Conservation (phyloP, 495 filamentous ascomycete species). For the Penicillium diatomitis region DNA sequence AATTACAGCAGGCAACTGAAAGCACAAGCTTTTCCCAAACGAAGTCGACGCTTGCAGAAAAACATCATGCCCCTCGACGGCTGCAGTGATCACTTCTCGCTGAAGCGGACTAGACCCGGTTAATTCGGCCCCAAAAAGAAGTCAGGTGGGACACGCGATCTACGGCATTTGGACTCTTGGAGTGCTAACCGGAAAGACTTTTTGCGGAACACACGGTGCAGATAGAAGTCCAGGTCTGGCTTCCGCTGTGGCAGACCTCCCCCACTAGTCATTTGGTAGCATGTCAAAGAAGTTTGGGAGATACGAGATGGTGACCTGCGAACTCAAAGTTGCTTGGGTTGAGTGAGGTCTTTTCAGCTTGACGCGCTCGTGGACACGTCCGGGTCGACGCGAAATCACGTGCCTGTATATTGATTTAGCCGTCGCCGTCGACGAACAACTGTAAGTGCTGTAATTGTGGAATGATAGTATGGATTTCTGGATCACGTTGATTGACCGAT, state of each 20-base stretch:
- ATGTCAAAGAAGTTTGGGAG: slow-evolving; percentile 8
- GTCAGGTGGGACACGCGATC: slow-evolving; percentile 7
- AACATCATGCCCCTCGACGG: slow-evolving; percentile 78
- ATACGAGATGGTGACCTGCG: background rate
- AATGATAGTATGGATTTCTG: no score
- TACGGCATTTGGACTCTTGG: background rate
- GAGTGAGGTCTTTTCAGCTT: background rate
- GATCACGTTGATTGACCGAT: no score
- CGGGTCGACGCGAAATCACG: background rate
- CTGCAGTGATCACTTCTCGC: slow-evolving; percentile 74
- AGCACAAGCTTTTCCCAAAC: slow-evolving; percentile 92
- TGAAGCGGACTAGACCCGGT: slow-evolving; percentile 58
- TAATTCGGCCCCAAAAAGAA: no score
- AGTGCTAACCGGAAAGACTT: slow-evolving; percentile 52
- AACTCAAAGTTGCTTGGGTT: background rate
- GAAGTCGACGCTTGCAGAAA: slow-evolving; percentile 95
- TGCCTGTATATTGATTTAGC: background rate
- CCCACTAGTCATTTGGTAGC: slow-evolving; percentile 16
- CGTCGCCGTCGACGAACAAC: no score
- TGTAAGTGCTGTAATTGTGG: no score
- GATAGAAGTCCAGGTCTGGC: slow-evolving; percentile 74
- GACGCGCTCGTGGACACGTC: background rate
- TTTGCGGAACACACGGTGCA: slow-evolving; percentile 77
- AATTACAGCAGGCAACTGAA: slow-evolving; percentile 83
- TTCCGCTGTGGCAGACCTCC: slow-evolving; percentile 15